Evolutionary conservation across 2,329 filamentous ascomycete genomes (phyloP).

Genomic region (Cephalotrichum gorgonifer): DNA sequence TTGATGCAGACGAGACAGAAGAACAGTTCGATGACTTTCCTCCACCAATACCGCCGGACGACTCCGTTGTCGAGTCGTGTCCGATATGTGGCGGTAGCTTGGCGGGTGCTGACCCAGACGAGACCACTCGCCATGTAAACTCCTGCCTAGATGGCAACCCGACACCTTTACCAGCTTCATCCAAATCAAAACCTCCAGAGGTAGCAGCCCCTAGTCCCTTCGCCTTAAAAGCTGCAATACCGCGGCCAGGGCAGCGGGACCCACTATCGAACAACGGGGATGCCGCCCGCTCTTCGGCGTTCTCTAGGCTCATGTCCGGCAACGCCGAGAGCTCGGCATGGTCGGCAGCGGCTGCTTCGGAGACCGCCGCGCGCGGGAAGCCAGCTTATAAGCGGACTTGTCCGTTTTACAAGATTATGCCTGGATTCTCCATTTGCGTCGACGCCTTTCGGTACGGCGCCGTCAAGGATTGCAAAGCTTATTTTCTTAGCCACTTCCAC

Average conservation of each 20-base stretch:
- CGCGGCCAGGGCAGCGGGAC: conserved; percentile 71
- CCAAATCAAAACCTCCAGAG: conserved; percentile 5
- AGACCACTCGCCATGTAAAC: conserved; percentile 81
- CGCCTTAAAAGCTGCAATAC: conserved; percentile 52
- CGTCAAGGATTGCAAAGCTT: conserved; percentile 83
- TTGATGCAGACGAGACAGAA: conserved; percentile 48
- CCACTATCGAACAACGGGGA: conserved; percentile 51
- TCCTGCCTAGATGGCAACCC: conserved; percentile 79
- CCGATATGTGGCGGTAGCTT: conserved; percentile 68
- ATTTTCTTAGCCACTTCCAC: conserved; percentile 96
- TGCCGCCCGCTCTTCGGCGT: conserved; percentile 52
- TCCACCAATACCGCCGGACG: conserved; percentile 16
- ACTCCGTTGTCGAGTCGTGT: conserved; percentile 37
- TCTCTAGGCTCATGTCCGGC: conserved; percentile 84
- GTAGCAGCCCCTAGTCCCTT: not conserved
- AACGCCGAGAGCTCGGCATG: conserved; percentile 87
- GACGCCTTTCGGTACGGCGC: conserved; percentile 95
- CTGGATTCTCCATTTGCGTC: conserved; percentile 83
- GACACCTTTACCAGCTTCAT: conserved; percentile 37
- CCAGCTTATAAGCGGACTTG: conserved; percentile 83
- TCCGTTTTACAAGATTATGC: conserved; percentile 97
- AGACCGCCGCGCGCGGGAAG: conserved; percentile 69
- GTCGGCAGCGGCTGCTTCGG: conserved; percentile 73
- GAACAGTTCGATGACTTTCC: conserved; percentile 20
- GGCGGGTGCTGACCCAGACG: conserved; percentile 46